phyloP scores from a whole-genome alignment of 306 rosid species.

The Psophocarpus tetragonolobus region DNA sequence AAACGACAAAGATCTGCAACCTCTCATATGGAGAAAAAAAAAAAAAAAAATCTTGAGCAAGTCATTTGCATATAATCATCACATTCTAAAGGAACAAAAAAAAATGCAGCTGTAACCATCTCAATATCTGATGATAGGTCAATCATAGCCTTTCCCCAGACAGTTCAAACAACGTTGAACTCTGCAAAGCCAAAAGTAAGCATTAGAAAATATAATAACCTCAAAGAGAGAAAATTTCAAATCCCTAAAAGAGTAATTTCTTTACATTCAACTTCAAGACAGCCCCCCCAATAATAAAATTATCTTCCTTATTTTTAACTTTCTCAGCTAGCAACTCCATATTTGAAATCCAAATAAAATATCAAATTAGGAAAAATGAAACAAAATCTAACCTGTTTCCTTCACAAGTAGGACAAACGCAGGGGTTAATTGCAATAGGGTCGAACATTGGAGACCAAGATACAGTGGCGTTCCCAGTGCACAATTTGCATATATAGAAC shows the following conservation, averaged over 20 bases:
- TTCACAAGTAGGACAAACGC: conserved; percentile 93
- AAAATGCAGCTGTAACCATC: not conserved
- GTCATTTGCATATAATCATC: conserved; percentile 10
- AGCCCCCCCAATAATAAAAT: not conserved
- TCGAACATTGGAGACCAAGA: conserved; percentile 87
- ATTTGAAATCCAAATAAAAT: not conserved
- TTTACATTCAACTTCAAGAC: not conserved
- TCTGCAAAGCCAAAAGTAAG: conserved; percentile 51
- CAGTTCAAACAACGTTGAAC: conserved; percentile 88
- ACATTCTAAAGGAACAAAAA: conserved; percentile 2
- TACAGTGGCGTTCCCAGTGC: conserved; percentile 69
- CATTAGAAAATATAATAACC: conserved; percentile 7
- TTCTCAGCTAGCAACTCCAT: not conserved
- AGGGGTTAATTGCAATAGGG: conserved; percentile 91
- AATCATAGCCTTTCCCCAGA: conserved; percentile 78
- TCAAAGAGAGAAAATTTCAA: not conserved
- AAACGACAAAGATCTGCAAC: not conserved
- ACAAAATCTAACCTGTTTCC: conserved; percentile 69
- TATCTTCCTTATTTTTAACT: not conserved
- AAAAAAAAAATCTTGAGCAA: conserved; percentile 23
- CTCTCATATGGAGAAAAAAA: conserved; percentile 4
- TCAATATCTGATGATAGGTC: conserved; percentile 28
- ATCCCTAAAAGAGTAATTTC: no score
- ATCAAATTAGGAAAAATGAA: not conserved
- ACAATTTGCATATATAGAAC: conserved; percentile 81